Base-by-base conservation (phyloP, 805 yeast genomes). In the Yamadazyma phyllophila region DNA sequence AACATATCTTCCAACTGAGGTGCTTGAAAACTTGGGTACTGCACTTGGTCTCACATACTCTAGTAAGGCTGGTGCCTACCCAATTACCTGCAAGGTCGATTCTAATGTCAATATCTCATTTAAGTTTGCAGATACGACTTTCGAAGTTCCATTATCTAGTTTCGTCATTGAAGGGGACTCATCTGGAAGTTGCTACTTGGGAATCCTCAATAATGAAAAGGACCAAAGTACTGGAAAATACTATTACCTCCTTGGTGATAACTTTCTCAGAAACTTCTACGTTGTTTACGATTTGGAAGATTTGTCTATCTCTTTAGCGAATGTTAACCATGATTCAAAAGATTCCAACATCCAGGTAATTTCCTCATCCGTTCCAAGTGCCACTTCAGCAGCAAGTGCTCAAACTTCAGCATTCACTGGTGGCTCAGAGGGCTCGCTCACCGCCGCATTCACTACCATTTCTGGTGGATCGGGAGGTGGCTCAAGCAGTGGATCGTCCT, bases 221-320 rank as follows among this genome's bases (percentile, higher is more conserved):
- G n/a, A 34, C 40, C 13, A 46, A 5, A 35, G 26, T 11, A 52
- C 54, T 45, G 52, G 65, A n/a, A 70, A 81, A 44, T n/a, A 20
- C 30, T 50, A 51, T 45, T 55, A 65, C 16, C 70, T 81, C 44
- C 66, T 85, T 29, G 92, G 92, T 11, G 89, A 83, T 56, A 73
- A 76, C 37, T 76, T 85, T 56, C 62, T 85, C 52, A 70, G 86
- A 43, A 73, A 77, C 46, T 81, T 82, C 2, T 84, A 82, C 60
- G 70, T 80, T 16, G 86, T 82, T 12, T 82, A 76, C 60, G 84
- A 85, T 60, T 63, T 82, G 43, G 86, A 80, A 30, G 74, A 74
- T 55, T 63, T 63, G 38, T 71, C 77, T 54, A 65, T 85, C 32
- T 79, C 85, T 6, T 50, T 84, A 56, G 85, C 66, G 2, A 63